A percentile compares a stretch with the other conserved stretches of the same genome.
These are phyloP conservation scores for Roridomyces roridus DNA, from an alignment of 768 basidiomycete species.

Conservation along the genomic window DNA sequence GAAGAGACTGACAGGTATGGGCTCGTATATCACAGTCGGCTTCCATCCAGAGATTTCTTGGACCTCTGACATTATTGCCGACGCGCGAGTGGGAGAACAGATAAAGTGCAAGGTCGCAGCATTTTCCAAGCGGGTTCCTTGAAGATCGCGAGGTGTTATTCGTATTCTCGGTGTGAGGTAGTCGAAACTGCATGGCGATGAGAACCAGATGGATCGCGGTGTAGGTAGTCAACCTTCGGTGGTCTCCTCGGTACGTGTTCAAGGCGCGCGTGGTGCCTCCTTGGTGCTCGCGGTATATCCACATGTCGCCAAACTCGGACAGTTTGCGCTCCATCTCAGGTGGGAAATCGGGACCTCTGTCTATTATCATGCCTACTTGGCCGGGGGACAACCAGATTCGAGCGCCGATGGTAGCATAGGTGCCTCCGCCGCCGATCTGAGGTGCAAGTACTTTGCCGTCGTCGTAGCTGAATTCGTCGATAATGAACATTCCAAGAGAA, in stretches of 20 bases:
- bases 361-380: slow-evolving; percentile 82
- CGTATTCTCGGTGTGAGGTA: slow-evolving; percentile 78
- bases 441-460: slow-evolving; percentile 51
- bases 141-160: slow-evolving; percentile 74
- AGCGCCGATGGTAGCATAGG: slow-evolving; percentile 80
- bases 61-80: slow-evolving; percentile 70
- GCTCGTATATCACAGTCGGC: slow-evolving; percentile 80
- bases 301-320: slow-evolving; percentile 72
- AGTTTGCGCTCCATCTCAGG: slow-evolving; percentile 58
- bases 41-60: slow-evolving; percentile 59
- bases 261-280: slow-evolving; percentile 73
- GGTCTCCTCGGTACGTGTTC: slow-evolving; percentile 77
- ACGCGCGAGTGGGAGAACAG: slow-evolving; percentile 80
- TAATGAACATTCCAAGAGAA: slow-evolving; percentile 90
- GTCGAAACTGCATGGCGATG: slow-evolving; percentile 60
- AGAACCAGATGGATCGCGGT: not conserved
- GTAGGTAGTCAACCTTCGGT: slow-evolving; percentile 57
- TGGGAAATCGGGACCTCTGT: slow-evolving; percentile 82
- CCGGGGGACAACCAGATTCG: slow-evolving; percentile 79
- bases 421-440: slow-evolving; percentile 91
- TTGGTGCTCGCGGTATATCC: slow-evolving; percentile 72
- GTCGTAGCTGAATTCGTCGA: slow-evolving; percentile 79
- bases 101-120: slow-evolving; percentile 78
- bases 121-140: slow-evolving; percentile 53
- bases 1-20: slow-evolving; percentile 71